Evolutionary conservation across 768 basidiomycete species (phyloP), one percentile per base, ranked within the genome.

Genomic region (Collybiopsis luxurians): DNA sequence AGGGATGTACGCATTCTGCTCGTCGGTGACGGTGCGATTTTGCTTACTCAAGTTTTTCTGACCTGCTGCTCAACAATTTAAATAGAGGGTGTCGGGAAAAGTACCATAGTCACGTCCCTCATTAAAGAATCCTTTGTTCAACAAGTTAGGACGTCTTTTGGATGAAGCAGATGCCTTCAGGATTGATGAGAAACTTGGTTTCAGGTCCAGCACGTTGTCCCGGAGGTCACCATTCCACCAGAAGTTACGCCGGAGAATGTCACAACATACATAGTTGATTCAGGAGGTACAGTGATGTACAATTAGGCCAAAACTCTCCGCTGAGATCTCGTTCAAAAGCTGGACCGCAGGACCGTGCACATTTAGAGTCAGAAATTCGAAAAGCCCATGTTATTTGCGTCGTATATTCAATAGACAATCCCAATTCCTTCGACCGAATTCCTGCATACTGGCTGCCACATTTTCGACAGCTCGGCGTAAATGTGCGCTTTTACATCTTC

Each of bases 361-460:
- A 96, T 71, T 85, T 99, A 49, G 92, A 98, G 68, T 87, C 90
- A 21, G 95, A 98, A 79, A 91, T 98, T 58, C 86, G 94, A 51
- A 95, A 97, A 70, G 95, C 96, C 11, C 95, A 99, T 76, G 96
- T 97, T 67, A 98, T 98, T 61, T 96, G 93, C 68, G 88, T 99
- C 58, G 96, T 99, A 44, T 98, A 98, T 70, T 87, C 92, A 30
- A 94, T 98, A 66, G 95, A 98, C 77, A 93, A 95, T 69, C 90
- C 96, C 30, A 89, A 90, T 65, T 95, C 94, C 13, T 99, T 99
- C 72, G 92, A 96, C 73, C 87, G 96, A 48, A 93, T 99, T 72
- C 93, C 96, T n/a, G 87, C 95, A 1, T 98, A 92, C 67, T 99
- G 96, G 96, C 76, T 99, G 56, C 96, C 96, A 23, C 86, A 93